Conservation (phyloP, 2,329 filamentous ascomycete species). For the Aspergillus arachidicola region DNA sequence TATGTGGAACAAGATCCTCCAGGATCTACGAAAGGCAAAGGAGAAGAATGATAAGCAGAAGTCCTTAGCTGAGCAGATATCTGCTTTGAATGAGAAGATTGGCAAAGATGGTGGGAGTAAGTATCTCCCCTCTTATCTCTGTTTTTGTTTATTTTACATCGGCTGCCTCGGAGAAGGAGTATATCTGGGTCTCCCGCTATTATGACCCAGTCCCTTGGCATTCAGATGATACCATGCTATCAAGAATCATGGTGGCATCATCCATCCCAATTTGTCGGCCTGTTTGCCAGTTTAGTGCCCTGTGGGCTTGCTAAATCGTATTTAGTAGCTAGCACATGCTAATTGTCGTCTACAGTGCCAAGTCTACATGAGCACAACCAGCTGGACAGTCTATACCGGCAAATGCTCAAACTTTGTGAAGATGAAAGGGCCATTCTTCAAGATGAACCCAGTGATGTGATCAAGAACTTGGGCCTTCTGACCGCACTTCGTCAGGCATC, state of each 20-base stretch:
- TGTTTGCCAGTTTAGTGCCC: neutral
- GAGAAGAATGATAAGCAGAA: slow-evolving; percentile 48
- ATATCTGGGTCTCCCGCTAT: neutral
- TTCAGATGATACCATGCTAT: neutral
- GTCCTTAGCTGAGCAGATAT: slow-evolving; percentile 43
- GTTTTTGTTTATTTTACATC: neutral
- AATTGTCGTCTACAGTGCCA: slow-evolving; percentile 30
- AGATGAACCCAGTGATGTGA: slow-evolving; percentile 53
- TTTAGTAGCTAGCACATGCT: slow-evolving; percentile 13
- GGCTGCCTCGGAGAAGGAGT: neutral
- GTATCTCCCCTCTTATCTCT: slow-evolving; percentile 21
- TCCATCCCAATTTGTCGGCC: neutral
- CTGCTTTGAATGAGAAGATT: slow-evolving; percentile 47
- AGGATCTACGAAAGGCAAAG: slow-evolving; percentile 46
- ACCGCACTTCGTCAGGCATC: slow-evolving; percentile 52
- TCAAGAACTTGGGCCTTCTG: slow-evolving; percentile 53
- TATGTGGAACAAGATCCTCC: slow-evolving; percentile 48
- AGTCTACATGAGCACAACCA: slow-evolving; percentile 45
- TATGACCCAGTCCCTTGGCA: neutral
- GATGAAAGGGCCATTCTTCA: slow-evolving; percentile 51
- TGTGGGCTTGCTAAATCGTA: neutral
- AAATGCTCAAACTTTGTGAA: slow-evolving; percentile 50
- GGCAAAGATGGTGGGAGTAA: slow-evolving; percentile 45
- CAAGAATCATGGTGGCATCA: neutral
- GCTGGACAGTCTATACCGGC: slow-evolving; percentile 49